These are phyloP conservation scores for Solanum arcanum DNA, from an alignment of 257 asterid genomes.

Conservation along the genomic window DNA sequence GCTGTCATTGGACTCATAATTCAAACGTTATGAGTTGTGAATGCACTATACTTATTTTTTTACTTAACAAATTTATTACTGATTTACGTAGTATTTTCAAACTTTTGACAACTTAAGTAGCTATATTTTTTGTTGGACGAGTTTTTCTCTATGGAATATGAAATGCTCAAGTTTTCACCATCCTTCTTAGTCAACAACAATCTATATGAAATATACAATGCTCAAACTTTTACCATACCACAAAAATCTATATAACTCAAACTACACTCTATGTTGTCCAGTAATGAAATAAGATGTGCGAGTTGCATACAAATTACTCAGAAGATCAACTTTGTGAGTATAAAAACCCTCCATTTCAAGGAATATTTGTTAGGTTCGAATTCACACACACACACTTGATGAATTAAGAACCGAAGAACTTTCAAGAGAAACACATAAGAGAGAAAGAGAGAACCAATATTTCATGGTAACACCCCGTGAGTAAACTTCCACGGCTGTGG, in stretches of 20 bases:
- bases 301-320: conserved; percentile 57
- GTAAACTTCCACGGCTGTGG: no score
- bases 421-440: no score
- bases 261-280: conserved; percentile 41
- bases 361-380: no score
- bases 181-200: not conserved
- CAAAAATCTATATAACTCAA: conserved; percentile 64
- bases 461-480: no score
- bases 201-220: conserved; percentile 59
- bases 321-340: conserved; percentile 57
- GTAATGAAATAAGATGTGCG: conserved; percentile 75
- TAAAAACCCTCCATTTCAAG: not conserved
- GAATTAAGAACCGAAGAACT: no score
- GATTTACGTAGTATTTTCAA: not conserved
- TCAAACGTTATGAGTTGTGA: not conserved
- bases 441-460: no score
- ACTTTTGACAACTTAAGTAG: not conserved
- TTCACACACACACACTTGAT: no score
- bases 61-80: not conserved
- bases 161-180: not conserved
- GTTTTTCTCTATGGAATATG: not conserved
- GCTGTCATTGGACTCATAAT: not conserved
- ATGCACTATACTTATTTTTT: not conserved
- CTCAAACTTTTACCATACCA: conserved; percentile 56
- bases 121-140: not conserved